Conservation (phyloP, 192 early-diverging fungal species). For the Gonapodya sp. region DNA sequence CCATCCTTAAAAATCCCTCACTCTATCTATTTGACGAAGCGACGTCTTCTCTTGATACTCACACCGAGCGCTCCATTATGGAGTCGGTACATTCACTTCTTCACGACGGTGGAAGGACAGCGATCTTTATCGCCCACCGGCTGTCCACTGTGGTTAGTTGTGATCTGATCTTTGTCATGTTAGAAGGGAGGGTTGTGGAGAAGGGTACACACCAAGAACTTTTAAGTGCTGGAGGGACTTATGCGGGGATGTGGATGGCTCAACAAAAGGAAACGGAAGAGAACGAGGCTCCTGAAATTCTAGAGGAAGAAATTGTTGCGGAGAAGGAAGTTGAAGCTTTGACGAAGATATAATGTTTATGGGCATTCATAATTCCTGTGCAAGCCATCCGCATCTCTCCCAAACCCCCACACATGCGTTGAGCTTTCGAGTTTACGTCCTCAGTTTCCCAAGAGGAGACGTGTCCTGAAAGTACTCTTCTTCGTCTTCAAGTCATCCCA, state of each 20-base stretch:
- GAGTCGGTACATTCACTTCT: conserved; percentile 31
- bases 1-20: conserved; percentile 86
- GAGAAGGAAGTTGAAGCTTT: not conserved
- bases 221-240: conserved; percentile 57
- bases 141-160: conserved; percentile 82
- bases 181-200: conserved; percentile 76
- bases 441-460: no score
- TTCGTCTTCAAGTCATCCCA: no score
- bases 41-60: conserved; percentile 61
- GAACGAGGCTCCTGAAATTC: no score
- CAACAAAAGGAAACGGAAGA: conserved; percentile 28
- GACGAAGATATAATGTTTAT: not conserved
- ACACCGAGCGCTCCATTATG: conserved; percentile 42
- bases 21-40: conserved; percentile 78
- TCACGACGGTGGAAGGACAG: conserved; percentile 45
- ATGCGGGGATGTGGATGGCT: conserved; percentile 80
- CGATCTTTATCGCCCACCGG: conserved; percentile 90
- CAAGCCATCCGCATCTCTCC: no score
- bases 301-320: no score
- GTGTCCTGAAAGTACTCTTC: no score
- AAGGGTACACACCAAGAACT: conserved; percentile 76
- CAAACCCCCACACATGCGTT: no score
- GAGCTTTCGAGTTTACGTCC: no score
- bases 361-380: no score
- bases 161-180: conserved; percentile 86